Percentiles rank a stretch among this genome's conserved stretches.
phyloP scores from a whole-genome alignment of 768 basidiomycete species.

The Candolleomyces efflorescens region DNA sequence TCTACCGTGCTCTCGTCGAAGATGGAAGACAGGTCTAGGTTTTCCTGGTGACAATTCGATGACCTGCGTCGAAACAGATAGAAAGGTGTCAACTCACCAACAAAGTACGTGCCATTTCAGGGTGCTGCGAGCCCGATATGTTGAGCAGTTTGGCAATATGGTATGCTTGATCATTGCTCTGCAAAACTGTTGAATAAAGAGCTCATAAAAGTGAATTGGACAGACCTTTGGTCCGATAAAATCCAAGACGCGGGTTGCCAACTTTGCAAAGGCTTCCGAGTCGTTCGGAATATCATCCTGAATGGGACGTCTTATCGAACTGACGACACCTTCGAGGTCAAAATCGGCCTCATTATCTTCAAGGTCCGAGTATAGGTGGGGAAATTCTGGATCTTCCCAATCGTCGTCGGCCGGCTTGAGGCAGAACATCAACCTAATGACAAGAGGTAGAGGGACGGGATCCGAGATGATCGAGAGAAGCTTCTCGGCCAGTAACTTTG shows the following conservation, averaged over 20 bases:
- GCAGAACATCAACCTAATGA: constrained; percentile 73
- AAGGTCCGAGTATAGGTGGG: constrained; percentile 63
- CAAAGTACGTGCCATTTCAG: constrained; percentile 46
- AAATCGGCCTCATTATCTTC: constrained; percentile 44
- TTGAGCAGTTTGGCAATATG: constrained; percentile 58
- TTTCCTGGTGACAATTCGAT: constrained; percentile 35
- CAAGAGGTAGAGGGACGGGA: constrained; percentile 57
- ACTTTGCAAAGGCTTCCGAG: constrained; percentile 34
- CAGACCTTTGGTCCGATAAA: constrained; percentile 56
- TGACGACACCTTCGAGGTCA: constrained; percentile 54
- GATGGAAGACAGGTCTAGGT: constrained; percentile 48
- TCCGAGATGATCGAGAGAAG: constrained; percentile 59
- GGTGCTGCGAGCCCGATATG: constrained; percentile 63
- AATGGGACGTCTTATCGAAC: constrained; percentile 53
- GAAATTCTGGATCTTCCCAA: constrained; percentile 73
- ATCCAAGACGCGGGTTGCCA: constrained; percentile 53
- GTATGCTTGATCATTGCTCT: constrained; percentile 56
- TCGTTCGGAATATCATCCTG: constrained; percentile 52
- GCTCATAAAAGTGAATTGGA: background rate
- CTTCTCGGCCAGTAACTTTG: constrained; percentile 56
- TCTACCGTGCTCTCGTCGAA: constrained; percentile 51
- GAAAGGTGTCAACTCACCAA: constrained; percentile 27
- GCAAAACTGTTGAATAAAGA: background rate
- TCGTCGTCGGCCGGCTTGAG: constrained; percentile 76
- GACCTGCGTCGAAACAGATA: background rate